Evolutionary conservation across 2,329 filamentous ascomycete species (phyloP), one percentile per base, ranked within the genome.

Genomic region (Colletotrichum aenigma): DNA sequence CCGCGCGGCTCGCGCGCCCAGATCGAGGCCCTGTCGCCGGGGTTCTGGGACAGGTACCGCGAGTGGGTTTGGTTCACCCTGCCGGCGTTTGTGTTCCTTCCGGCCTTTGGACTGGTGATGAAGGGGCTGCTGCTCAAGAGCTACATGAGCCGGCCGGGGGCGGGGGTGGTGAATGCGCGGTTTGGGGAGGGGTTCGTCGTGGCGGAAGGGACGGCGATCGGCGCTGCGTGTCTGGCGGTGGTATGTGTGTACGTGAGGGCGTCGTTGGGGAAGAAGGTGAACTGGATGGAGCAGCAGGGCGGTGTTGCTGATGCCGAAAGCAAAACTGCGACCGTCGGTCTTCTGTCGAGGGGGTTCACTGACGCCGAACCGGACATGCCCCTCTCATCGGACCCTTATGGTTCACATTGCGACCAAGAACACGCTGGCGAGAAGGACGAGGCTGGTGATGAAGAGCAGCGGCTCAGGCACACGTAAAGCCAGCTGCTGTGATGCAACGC

Each of bases 11-110:
- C 75, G 32, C 70, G 74, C 26, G 56, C 61, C 48, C 71, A 77
- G 64, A 77, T 77, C 24, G 74, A 77, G 60, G 66, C 62, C 4
- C 60, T 77, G 15, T 24, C 75, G 36, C 2, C 52, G 9, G n/a
- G 9, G 4, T 77, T 77, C 36, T 77, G 76, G 76, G 75, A 77
- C 66, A 56, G 71, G 16, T 77, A 75, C 15, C 58, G 76, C n/a
- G 21, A 67, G 58, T 75, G 76, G 76, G 58, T 34, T 21, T 75
- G 71, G 74, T 3, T 5, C 9, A 30, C 67, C 12, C 1, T 75
- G 67, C 70, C 74, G 21, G 34, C 36, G 15, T 65, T 56, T 4
- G 48, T 65, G 4, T 38, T 61, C 4, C 43, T 71, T 26, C 21
- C 66, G 28, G 26, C 67, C 0, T 28, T 71, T 0, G 36, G 15